Percentiles rank a stretch among this genome's conserved stretches.
Evolutionary conservation across 768 basidiomycete genomes (phyloP).

Genomic region (Podaxis sp.): DNA sequence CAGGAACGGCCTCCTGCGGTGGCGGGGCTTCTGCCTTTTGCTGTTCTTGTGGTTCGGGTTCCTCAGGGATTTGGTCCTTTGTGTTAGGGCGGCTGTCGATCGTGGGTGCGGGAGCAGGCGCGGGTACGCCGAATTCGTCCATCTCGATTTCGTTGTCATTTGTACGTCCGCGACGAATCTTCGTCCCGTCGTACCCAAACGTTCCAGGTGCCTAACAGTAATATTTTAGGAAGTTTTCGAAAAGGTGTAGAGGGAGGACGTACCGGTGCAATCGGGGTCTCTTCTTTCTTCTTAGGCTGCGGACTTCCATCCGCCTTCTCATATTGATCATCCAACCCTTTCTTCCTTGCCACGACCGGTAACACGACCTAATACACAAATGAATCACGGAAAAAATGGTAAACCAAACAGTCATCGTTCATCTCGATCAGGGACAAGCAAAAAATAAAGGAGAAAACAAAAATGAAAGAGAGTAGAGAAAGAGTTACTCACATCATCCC

Average conservation of each 20-base stretch:
- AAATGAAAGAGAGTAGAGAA: conserved; percentile 12
- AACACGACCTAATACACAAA: conserved; percentile 60
- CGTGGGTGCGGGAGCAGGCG: background rate
- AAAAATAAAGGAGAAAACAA: conserved; percentile 7
- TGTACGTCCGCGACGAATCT: conserved; percentile 52
- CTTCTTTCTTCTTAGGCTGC: conserved; percentile 43
- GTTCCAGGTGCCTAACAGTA: conserved; percentile 77
- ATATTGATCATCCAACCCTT: conserved; percentile 70
- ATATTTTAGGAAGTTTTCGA: background rate
- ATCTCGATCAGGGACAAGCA: conserved; percentile 2
- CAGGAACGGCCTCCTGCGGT: conserved; percentile 29
- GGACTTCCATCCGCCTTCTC: conserved; percentile 69
- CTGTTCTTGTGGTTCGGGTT: conserved; percentile 17
- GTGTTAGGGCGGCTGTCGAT: background rate
- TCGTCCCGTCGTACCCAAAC: conserved; percentile 74
- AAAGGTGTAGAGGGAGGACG: conserved; percentile 23
- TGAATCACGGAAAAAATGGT: background rate
- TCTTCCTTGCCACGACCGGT: conserved; percentile 82
- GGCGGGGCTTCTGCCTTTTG: conserved; percentile 22
- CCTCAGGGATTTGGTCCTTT: conserved; percentile 10
- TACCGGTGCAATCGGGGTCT: conserved; percentile 52
- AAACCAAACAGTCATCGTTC: background rate
- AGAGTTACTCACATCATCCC: conserved; percentile 69
- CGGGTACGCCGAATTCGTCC: conserved; percentile 62
- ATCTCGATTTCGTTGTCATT: conserved; percentile 50